These are phyloP conservation scores for Diophrys sp. DNA, from an alignment of 73 alveolate species.

Conservation along the genomic window DNA sequence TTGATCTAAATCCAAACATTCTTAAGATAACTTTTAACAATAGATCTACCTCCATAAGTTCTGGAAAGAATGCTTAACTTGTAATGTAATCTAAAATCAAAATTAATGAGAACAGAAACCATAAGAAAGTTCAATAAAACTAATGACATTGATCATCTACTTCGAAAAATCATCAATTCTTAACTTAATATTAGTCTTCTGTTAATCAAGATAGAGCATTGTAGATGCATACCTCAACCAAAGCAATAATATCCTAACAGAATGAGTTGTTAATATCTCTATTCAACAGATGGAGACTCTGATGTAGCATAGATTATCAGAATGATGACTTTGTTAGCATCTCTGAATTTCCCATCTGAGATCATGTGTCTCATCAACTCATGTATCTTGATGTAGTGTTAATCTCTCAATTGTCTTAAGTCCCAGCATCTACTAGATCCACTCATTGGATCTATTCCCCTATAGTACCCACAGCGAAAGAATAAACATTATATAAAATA, in stretches of 20 bases:
- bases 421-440: too few species aligned
- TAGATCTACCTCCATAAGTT: too few species aligned
- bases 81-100: too few species aligned
- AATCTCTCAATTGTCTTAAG: too few species aligned
- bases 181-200: slow-evolving; percentile 23
- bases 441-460: too few species aligned
- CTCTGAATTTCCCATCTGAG: neutral
- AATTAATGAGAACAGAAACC: slow-evolving; percentile 35
- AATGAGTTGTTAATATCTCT: slow-evolving; percentile 44
- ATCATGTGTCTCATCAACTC: slow-evolving; percentile 13
- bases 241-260: slow-evolving; percentile 19
- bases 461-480: too few species aligned
- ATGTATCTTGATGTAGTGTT: too few species aligned
- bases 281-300: slow-evolving; percentile 63
- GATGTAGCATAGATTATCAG: slow-evolving; percentile 27
- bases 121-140: slow-evolving; percentile 15
- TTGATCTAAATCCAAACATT: too few species aligned
- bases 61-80: too few species aligned
- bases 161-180: slow-evolving; percentile 17
- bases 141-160: slow-evolving; percentile 11
- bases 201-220: slow-evolving; percentile 10
- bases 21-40: too few species aligned
- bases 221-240: slow-evolving; percentile 44
- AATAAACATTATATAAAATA: too few species aligned
- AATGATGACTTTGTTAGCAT: slow-evolving; percentile 16